Evolutionary conservation across 2,329 filamentous ascomycete genomes (phyloP).

Genomic region (Colletotrichum caudatum): DNA sequence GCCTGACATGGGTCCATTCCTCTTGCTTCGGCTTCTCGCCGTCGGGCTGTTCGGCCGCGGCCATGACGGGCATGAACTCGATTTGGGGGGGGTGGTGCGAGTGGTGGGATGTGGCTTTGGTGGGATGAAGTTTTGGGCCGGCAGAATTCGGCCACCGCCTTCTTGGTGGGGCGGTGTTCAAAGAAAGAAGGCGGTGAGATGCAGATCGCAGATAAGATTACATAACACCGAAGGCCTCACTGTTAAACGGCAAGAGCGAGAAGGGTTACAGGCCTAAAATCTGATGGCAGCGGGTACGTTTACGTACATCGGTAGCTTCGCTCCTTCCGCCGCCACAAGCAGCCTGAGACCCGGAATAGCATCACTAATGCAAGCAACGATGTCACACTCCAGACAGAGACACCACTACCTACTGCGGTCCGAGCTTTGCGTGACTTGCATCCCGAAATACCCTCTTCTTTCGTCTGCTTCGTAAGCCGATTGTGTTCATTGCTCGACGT

Average conservation of each 20-base stretch:
- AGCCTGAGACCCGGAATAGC: conserved; percentile 14
- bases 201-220: background rate
- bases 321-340: background rate
- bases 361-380: conserved; percentile 12
- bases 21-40: conserved; percentile 29
- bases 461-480: background rate
- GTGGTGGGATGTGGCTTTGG: conserved; percentile 14
- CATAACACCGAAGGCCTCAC: background rate
- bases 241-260: background rate
- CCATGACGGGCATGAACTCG: conserved; percentile 20
- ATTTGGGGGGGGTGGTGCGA: background rate
- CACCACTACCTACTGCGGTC: too few relatives aligned
- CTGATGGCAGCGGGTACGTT: conserved; percentile 3
- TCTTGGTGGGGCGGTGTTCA: background rate
- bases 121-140: conserved; percentile 37
- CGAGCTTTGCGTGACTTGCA: background rate
- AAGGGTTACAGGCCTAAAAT: conserved; percentile 33
- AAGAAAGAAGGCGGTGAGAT: too few relatives aligned
- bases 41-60: conserved; percentile 16
- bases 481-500: background rate
- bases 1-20: conserved; percentile 44
- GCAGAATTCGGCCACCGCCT: conserved; percentile 38
- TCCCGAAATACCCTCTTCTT: background rate
- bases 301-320: background rate
- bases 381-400: background rate